Percentiles rank a stretch among this genome's conserved stretches.
Conservation (phyloP, 2,329 filamentous ascomycete species). For the Daldinia sp. region DNA sequence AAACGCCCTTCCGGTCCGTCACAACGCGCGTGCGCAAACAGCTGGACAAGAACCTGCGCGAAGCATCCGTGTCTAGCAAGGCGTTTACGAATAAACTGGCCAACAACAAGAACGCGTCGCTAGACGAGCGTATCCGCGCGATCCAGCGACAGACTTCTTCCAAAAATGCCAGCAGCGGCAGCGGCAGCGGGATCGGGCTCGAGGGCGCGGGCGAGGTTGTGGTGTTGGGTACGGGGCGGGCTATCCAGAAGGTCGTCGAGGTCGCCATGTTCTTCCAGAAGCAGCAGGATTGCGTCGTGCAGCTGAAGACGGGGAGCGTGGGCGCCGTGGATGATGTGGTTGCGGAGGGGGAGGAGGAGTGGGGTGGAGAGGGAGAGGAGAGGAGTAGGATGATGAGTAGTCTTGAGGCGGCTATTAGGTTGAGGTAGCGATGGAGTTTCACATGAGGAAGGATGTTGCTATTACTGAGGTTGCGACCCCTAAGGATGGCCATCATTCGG, state of each 20-base stretch:
- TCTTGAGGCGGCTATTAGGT: conserved; percentile 58
- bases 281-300: conserved; percentile 65
- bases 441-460: neutral
- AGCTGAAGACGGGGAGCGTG: conserved; percentile 68
- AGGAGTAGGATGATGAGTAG: conserved; percentile 60
- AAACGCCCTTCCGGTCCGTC: conserved; percentile 72
- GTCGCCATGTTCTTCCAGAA: conserved; percentile 72
- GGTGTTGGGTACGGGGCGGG: conserved; percentile 71
- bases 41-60: conserved; percentile 61
- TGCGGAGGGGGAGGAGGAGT: conserved; percentile 48
- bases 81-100: conserved; percentile 51
- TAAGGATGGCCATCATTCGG: neutral
- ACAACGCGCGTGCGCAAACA: conserved; percentile 71
- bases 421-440: conserved; percentile 48
- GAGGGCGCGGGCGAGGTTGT: conserved; percentile 59
- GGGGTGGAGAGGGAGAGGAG: conserved; percentile 40
- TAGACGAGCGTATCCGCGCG: conserved; percentile 57
- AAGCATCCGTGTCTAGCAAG: conserved; percentile 42
- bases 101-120: conserved; percentile 55
- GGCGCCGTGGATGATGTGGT: conserved; percentile 74
- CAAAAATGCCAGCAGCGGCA: conserved; percentile 39
- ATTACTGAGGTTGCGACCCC: neutral
- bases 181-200: conserved; percentile 45
- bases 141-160: conserved; percentile 44
- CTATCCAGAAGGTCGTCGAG: conserved; percentile 69